Base-by-base conservation (phyloP, 495 filamentous ascomycete genomes). In the Clavariopsis aquatica region DNA sequence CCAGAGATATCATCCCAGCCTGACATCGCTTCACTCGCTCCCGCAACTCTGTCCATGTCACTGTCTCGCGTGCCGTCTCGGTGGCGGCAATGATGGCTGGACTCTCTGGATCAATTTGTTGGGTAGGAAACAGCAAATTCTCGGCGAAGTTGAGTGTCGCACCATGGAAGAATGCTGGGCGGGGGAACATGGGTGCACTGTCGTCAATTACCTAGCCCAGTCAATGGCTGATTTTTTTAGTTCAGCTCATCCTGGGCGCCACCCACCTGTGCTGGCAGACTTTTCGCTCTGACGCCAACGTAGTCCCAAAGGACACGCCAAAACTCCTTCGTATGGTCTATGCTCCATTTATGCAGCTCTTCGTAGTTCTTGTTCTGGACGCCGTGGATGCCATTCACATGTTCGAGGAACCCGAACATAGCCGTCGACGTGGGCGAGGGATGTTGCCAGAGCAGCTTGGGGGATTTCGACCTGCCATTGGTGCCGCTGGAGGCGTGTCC, bases 301-400 rank as follows among this genome's bases (percentile, higher is more conserved):
- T 87, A 94, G 46, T 88, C 77, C 92, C 92, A 97, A 8, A 93
- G 83, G 65, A 94, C 86, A 20, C 80, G 85, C 94, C 94, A 98
- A 70, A 96, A 94, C 7, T 81, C 74, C 12, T 84, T 81, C 23
- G 90, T 80, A 69, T 95, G 83, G 19, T 87, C 81, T 54, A 92
- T 83, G 57, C 90, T 95, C 94, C 94, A 98, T 68, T 82, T 78
- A 78, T 91, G 89, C 13, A 97, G 81, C 12, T 83, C 80, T 22
- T 86, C 74, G 69, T 96, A 93, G 69, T 80, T 82, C 19, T 78
- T 69, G 58, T 95, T 79, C 15, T 78, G 73, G 36, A 89, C 68
- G 4, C 76, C 73, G 74, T 93, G 84, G 70, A 89, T 90, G 45
- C 81, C 65, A 72, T 87, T 89, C 38, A 96, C 79, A 51, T 79